Conservation (phyloP, 192 early-diverging fungal genomes). For the Rhizophagus clarus region DNA sequence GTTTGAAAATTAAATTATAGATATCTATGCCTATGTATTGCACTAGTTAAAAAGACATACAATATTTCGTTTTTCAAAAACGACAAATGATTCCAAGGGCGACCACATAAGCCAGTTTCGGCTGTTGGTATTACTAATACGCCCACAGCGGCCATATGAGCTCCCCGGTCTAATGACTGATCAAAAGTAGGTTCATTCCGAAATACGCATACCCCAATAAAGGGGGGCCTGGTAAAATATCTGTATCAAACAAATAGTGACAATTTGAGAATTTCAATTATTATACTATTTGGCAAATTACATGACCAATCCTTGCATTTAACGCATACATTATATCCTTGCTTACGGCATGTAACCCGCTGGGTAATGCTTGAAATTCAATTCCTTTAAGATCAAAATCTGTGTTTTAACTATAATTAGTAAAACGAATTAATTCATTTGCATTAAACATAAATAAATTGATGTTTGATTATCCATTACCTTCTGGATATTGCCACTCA, state of each 20-base stretch:
- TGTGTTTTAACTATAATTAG: conserved; percentile 25
- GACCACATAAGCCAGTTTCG: conserved; percentile 47
- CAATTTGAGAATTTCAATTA: neutral
- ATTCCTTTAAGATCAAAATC: conserved; percentile 50
- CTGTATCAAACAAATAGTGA: conserved; percentile 31
- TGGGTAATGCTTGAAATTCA: conserved; percentile 58
- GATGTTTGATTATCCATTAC: conserved; percentile 10
- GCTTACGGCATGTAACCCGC: conserved; percentile 53
- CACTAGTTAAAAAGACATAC: conserved; percentile 31
- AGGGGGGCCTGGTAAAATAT: conserved; percentile 48
- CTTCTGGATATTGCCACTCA: conserved; percentile 54
- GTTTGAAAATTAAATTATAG: neutral
- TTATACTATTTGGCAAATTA: neutral
- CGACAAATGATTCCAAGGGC: conserved; percentile 51
- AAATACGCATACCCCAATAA: conserved; percentile 51
- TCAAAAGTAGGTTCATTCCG: conserved; percentile 39
- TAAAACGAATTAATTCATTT: neutral
- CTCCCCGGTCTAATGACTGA: conserved; percentile 47
- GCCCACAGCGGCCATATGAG: conserved; percentile 54
- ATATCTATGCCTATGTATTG: neutral
- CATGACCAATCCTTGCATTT: neutral
- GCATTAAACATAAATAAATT: neutral
- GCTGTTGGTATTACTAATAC: conserved; percentile 46
- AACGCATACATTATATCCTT: conserved; percentile 53
- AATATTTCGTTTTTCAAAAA: conserved; percentile 44